Evolutionary conservation across 805 yeast species (phyloP).

Genomic region (Wickerhamiella sergipiensis): DNA sequence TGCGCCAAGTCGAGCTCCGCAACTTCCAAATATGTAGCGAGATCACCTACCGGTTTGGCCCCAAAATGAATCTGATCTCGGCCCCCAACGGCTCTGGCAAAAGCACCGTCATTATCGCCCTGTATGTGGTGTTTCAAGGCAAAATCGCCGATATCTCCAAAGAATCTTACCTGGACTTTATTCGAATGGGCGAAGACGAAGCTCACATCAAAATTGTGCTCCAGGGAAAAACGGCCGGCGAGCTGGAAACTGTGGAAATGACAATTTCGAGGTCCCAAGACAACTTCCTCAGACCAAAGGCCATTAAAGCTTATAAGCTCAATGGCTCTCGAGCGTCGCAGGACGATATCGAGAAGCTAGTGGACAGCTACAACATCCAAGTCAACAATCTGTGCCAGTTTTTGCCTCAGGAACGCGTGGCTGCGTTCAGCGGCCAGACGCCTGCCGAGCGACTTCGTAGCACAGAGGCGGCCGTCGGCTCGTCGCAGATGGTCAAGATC

Average conservation of each 20-base stretch:
- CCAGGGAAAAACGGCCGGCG: constrained; percentile 2
- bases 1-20: constrained; percentile 10
- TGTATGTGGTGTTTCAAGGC: constrained; percentile 81
- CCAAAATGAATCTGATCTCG: constrained; percentile 76
- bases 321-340: constrained; percentile 8
- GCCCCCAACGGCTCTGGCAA: constrained; percentile 98
- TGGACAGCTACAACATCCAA: constrained; percentile 66
- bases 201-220: constrained; percentile 10
- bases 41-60: constrained; percentile 40
- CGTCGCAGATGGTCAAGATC: constrained; percentile 31
- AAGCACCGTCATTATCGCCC: constrained; percentile 82
- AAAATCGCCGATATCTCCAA: constrained; percentile 32
- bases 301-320: constrained; percentile 6
- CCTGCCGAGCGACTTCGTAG: constrained; percentile 63
- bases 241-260: constrained; percentile 2
- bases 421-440: constrained; percentile 72
- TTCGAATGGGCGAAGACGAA: constrained; percentile 7
- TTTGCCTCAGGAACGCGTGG: constrained; percentile 88
- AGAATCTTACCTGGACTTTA: constrained; percentile 10
- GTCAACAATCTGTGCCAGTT: constrained; percentile 87
- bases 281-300: not conserved
- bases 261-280: not conserved
- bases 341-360: constrained; percentile 44
- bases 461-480: constrained; percentile 68
- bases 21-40: constrained; percentile 17